Percentiles rank a stretch among this genome's conserved stretches.
Conservation (phyloP, 768 basidiomycete genomes). For the Tubosaeta brunneosetosa region DNA sequence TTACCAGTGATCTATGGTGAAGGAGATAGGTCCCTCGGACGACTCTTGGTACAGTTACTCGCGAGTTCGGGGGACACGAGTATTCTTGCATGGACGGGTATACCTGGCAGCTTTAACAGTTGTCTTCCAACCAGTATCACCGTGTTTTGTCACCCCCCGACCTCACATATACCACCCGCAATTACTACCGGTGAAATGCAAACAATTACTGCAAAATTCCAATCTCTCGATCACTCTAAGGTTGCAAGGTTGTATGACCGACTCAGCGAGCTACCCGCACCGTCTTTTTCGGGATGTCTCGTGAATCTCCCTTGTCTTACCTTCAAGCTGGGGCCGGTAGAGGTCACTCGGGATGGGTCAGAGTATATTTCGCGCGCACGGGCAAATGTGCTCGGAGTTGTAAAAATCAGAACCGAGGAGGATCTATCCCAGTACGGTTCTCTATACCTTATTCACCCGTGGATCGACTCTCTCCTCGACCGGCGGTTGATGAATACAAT, state of each 20-base stretch:
- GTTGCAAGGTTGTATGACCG: not conserved
- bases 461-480: constrained; percentile 11
- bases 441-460: constrained; percentile 8
- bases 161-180: not conserved
- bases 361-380: not conserved
- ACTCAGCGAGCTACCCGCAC: not conserved
- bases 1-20: constrained; percentile 4
- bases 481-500: not conserved
- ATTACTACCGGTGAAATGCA: not conserved
- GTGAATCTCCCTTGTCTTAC: constrained; percentile 7
- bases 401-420: constrained; percentile 7
- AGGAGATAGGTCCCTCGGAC: constrained; percentile 2
- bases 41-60: constrained; percentile 2
- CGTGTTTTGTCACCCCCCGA: not conserved
- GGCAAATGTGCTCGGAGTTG: not conserved
- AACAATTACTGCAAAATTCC: not conserved
- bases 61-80: constrained; percentile 1
- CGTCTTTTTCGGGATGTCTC: not conserved
- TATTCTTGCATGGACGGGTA: constrained; percentile 8
- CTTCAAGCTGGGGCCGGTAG: constrained; percentile 1
- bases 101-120: constrained; percentile 4
- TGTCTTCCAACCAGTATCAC: not conserved
- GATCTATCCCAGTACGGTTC: constrained; percentile 1
- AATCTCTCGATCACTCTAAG: too few species aligned
- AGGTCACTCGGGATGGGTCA: not conserved